These are phyloP conservation scores for Penicillium sclerotigenum DNA, from an alignment of 2,329 filamentous ascomycete genomes.

Conservation along the genomic window DNA sequence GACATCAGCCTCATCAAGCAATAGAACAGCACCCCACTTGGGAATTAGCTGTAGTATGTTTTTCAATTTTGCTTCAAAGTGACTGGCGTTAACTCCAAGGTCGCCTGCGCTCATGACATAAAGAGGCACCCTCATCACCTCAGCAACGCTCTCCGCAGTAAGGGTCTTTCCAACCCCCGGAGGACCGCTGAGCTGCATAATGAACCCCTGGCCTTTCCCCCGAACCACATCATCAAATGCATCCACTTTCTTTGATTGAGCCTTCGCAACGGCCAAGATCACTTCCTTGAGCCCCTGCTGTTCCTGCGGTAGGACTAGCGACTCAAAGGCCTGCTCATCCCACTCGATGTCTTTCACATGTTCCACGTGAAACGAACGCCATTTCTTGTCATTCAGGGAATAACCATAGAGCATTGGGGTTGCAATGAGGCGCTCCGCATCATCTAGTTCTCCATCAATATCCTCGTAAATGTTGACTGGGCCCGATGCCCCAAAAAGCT, in stretches of 20 bases:
- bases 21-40: constrained; percentile 52
- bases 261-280: constrained; percentile 47
- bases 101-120: constrained; percentile 51
- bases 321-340: constrained; percentile 46
- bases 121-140: constrained; percentile 51
- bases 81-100: constrained; percentile 44
- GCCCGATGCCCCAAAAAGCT: constrained; percentile 34
- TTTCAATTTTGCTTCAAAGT: constrained; percentile 46
- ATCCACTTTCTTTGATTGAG: constrained; percentile 39
- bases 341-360: constrained; percentile 45
- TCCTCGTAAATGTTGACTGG: constrained; percentile 23
- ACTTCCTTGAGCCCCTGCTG: constrained; percentile 44
- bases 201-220: constrained; percentile 53
- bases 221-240: constrained; percentile 51
- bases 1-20: constrained; percentile 49
- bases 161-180: constrained; percentile 56
- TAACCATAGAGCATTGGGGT: constrained; percentile 49
- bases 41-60: constrained; percentile 49
- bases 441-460: constrained; percentile 31
- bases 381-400: constrained; percentile 42
- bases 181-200: constrained; percentile 51
- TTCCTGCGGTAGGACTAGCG: constrained; percentile 46
- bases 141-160: constrained; percentile 51
- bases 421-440: constrained; percentile 44
- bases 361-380: constrained; percentile 39